phyloP scores from a whole-genome alignment of 179 eudicot species.

The Sideroxylon spinosum region DNA sequence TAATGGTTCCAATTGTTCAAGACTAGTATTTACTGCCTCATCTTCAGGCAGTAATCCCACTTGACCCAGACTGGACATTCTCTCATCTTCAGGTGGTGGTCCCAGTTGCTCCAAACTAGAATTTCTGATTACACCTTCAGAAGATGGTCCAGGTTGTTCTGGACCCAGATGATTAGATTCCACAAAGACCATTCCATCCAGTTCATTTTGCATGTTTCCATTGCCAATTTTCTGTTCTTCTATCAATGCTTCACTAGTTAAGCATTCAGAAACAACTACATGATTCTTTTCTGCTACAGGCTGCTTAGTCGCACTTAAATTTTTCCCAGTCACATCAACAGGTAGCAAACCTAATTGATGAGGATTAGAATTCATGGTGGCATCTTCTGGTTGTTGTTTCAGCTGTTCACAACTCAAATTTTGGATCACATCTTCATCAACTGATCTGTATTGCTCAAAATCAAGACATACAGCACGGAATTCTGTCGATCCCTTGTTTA shows the following conservation, averaged over 20 bases:
- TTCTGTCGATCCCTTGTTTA: slow-evolving; percentile 17
- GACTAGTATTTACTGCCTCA: slow-evolving; percentile 10
- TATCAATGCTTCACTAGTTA: slow-evolving; percentile 14
- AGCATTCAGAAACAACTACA: slow-evolving; percentile 14
- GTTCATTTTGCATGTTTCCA: slow-evolving; percentile 23
- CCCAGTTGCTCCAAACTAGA: neutral
- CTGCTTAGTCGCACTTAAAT: slow-evolving; percentile 11
- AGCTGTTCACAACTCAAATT: slow-evolving; percentile 17
- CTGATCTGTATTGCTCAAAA: slow-evolving; percentile 8
- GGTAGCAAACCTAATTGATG: slow-evolving; percentile 3
- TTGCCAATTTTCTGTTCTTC: slow-evolving; percentile 19
- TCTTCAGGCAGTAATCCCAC: slow-evolving; percentile 11
- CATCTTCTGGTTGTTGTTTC: slow-evolving; percentile 12
- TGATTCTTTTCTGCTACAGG: slow-evolving; percentile 14
- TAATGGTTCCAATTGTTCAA: slow-evolving; percentile 20
- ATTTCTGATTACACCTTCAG: neutral
- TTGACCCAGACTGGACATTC: slow-evolving; percentile 18
- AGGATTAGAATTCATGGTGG: neutral
- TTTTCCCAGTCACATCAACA: neutral
- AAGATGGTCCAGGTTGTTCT: too few species aligned
- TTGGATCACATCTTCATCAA: slow-evolving; percentile 9
- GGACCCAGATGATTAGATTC: neutral
- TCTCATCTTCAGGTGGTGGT: slow-evolving; percentile 11
- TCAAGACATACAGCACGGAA: slow-evolving; percentile 1
- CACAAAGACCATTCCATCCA: slow-evolving; percentile 13